Conservation (phyloP, 2,329 filamentous ascomycete genomes). For the Pseudodiploospora longispora region DNA sequence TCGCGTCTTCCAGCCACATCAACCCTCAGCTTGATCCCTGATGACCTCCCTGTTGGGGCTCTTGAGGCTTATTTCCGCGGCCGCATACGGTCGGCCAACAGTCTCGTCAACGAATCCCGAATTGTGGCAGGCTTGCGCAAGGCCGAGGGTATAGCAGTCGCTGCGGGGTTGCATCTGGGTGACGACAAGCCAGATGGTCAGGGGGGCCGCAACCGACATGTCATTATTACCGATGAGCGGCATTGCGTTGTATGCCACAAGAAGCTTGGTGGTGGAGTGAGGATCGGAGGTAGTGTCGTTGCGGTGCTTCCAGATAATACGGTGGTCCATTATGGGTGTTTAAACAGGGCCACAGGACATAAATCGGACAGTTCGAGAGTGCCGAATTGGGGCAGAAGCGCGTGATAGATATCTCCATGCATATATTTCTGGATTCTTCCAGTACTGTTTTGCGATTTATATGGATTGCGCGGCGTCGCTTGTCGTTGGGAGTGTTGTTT, state of each 20-base stretch:
- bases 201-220: constrained; percentile 52
- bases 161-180: constrained; percentile 66
- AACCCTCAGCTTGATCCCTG: constrained; percentile 78
- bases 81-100: constrained; percentile 79
- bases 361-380: constrained; percentile 24
- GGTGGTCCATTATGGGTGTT: constrained; percentile 76
- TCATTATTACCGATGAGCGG: constrained; percentile 78
- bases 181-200: constrained; percentile 48
- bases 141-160: constrained; percentile 69
- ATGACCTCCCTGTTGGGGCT: constrained; percentile 66
- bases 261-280: constrained; percentile 73
- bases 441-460: too few species aligned
- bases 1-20: constrained; percentile 82
- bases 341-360: constrained; percentile 40
- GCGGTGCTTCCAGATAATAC: constrained; percentile 78
- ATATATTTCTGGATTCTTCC: too few species aligned
- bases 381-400: constrained; percentile 28
- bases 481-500: too few species aligned
- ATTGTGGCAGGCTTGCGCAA: constrained; percentile 71
- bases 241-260: constrained; percentile 93
- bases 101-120: constrained; percentile 68
- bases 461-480: too few species aligned
- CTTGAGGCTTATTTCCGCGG: constrained; percentile 88
- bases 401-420: too few species aligned
- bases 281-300: constrained; percentile 84